Evolutionary conservation across 495 filamentous ascomycete species (phyloP).

Genomic region (Penicillium chermesinum): DNA sequence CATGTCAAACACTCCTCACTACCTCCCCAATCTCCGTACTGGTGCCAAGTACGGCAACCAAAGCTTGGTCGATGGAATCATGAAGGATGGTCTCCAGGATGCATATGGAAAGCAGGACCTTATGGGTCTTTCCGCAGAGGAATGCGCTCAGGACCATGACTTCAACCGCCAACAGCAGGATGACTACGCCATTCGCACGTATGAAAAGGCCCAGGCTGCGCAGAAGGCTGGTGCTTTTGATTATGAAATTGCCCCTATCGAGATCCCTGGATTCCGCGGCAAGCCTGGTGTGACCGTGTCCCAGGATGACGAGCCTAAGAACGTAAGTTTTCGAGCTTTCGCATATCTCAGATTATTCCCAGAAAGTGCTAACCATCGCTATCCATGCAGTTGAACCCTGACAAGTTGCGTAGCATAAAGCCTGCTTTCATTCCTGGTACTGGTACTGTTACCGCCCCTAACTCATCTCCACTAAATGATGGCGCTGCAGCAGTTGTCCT

Average conservation of each 20-base stretch:
- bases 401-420: conserved; percentile 79
- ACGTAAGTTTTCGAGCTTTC: conserved; percentile 43
- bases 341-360: background rate
- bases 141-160: conserved; percentile 79
- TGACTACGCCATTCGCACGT: conserved; percentile 86
- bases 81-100: conserved; percentile 88
- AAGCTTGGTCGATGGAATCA: conserved; percentile 78
- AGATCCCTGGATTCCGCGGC: conserved; percentile 79
- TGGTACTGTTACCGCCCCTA: conserved; percentile 94
- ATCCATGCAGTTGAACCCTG: conserved; percentile 66
- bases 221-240: conserved; percentile 71
- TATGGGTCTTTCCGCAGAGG: conserved; percentile 90
- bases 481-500: conserved; percentile 87
- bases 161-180: conserved; percentile 82
- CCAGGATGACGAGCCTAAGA: conserved; percentile 92
- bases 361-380: conserved; percentile 14
- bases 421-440: conserved; percentile 75
- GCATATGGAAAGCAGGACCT: conserved; percentile 85
- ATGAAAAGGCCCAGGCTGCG: conserved; percentile 85
- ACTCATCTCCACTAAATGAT: conserved; percentile 93
- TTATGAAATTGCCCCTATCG: conserved; percentile 83
- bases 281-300: conserved; percentile 80
- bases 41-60: conserved; percentile 90
- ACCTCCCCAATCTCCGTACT: conserved; percentile 74
- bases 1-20: conserved; percentile 98